phyloP scores from a whole-genome alignment of 164 flowering plant genomes.

The Vitis rupestris region DNA sequence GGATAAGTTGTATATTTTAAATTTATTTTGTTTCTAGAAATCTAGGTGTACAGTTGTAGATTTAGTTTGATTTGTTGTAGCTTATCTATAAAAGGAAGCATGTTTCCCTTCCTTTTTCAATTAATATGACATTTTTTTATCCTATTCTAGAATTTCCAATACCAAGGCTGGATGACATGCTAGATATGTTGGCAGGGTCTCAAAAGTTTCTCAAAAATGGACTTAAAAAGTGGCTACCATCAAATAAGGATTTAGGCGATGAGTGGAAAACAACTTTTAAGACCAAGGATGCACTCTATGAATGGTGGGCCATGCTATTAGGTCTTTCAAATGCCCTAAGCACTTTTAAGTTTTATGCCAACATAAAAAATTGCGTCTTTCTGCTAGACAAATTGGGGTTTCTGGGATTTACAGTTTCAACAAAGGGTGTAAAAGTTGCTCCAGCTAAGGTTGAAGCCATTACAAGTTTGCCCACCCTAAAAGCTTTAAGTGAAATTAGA shows the following conservation, averaged over 20 bases:
- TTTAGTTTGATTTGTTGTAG: too few relatives aligned
- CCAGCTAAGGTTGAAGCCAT: background rate
- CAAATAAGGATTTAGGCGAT: background rate
- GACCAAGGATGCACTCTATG: conserved; percentile 7
- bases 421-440: background rate
- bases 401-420: background rate
- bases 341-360: conserved; percentile 2
- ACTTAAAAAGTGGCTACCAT: too few relatives aligned
- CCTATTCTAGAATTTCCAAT: background rate
- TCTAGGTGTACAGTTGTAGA: too few relatives aligned
- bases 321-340: conserved; percentile 5
- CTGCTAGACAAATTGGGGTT: background rate
- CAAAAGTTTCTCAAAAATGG: too few relatives aligned
- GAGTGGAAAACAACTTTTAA: conserved; percentile 11
- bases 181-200: background rate
- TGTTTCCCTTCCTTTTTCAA: too few relatives aligned
- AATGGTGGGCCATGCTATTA: conserved; percentile 8
- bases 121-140: too few relatives aligned
- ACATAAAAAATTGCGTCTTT: background rate
- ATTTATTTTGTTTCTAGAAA: too few relatives aligned
- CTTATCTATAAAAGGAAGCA: too few relatives aligned
- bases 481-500: background rate
- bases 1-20: too few relatives aligned
- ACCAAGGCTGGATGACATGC: background rate
- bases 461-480: background rate